Evolutionary conservation across 2,329 filamentous ascomycete genomes (phyloP), one percentile per base, ranked within the genome.

Genomic region (Pseudogymnoascus sp.): DNA sequence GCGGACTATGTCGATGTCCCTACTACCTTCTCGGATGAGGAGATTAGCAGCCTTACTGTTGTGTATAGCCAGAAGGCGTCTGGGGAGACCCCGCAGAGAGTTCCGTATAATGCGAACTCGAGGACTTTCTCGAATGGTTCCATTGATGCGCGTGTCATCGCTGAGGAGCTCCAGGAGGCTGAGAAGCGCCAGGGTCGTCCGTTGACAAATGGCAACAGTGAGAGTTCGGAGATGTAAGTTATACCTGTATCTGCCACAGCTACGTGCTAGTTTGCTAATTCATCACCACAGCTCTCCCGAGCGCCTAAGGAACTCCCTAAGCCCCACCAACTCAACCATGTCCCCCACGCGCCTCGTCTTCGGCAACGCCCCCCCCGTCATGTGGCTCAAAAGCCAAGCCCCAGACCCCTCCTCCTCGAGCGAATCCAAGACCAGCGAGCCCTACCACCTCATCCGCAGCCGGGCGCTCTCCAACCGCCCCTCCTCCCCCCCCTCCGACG

Each of bases 111-210:
- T 61, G 67, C 74, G 40, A 74, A 75, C 23, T 75, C 76, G 18
- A 76, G 79, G 72, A 82, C 79, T 18, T 82, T 82, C 73, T 82
- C 81, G 66, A 82, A 84, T 72, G 78, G 80, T 66, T 82, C 77
- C 60, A 79, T 84, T 73, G 79, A 85, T 74, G 77, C 77, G 69
- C 77, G 75, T 72, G 77, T 75, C 68, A 78, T 81, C 71, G 75
- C 76, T 69, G 76, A 78, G 66, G 78, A 82, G 71, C 69, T 79
- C 69, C 73, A 77, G 59, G 77, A 74, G 68, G 66, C 70, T 63
- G 73, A 75, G 42, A 72, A 70, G 63, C 72, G 73, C 56, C 76
- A 77, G 69, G 68, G 73, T 67, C 72, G 70, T 61, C 67, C 73
- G 37, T 68, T 70, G 63, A 66, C 69, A 60, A 73, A 72, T 65